Conservation (phyloP, 176 grass and related monocot genomes). For the Phyllostachys edulis region DNA sequence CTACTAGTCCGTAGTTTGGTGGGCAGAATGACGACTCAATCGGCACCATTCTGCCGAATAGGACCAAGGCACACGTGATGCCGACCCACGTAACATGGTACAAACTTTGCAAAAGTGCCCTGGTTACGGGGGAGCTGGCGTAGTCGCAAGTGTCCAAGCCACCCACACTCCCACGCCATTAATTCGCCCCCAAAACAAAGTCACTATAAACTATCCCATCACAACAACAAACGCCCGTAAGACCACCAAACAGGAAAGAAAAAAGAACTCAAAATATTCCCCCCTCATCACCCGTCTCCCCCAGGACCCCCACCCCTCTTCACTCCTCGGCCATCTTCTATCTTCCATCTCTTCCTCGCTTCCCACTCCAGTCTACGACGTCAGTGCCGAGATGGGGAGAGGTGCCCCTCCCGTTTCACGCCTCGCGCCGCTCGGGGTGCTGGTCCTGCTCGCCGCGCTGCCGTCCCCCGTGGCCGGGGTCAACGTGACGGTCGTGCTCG, state of each 20-base stretch:
- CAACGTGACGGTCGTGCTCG: slow-evolving; percentile 76
- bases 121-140: slow-evolving; percentile 16
- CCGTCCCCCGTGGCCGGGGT: slow-evolving; percentile 37
- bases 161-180: slow-evolving; percentile 26
- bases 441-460: slow-evolving; percentile 24
- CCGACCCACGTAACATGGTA: slow-evolving; percentile 23
- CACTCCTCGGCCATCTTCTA: slow-evolving; percentile 1
- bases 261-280: slow-evolving; percentile 25
- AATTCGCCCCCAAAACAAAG: neutral
- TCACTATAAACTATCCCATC: neutral
- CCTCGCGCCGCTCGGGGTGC: slow-evolving; percentile 22
- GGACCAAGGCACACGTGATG: slow-evolving; percentile 40
- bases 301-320: neutral
- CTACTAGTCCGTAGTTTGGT: neutral
- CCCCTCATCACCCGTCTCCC: neutral
- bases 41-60: slow-evolving; percentile 12
- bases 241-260: neutral
- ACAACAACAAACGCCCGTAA: neutral
- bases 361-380: neutral
- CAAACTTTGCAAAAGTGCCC: slow-evolving; percentile 30
- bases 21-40: slow-evolving; percentile 14
- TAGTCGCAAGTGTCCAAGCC: slow-evolving; percentile 27
- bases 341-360: neutral
- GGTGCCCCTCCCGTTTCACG: slow-evolving; percentile 20
- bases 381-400: slow-evolving; percentile 42